Evolutionary conservation across 1,284 basidiomycete species (phyloP).

Genomic region (Chiua sp.): DNA sequence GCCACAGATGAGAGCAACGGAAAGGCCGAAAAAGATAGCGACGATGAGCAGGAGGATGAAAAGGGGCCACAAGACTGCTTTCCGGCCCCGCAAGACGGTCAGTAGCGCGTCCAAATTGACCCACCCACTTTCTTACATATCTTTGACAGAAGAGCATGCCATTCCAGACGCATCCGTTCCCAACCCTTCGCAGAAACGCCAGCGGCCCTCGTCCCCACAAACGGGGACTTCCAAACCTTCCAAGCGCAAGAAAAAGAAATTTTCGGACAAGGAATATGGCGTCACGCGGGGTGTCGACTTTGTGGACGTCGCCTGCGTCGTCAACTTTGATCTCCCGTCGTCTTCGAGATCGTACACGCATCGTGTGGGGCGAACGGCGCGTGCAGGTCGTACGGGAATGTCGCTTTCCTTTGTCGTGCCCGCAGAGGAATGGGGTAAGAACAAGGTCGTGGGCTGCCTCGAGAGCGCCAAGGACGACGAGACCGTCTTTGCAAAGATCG

Average conservation of each 20-base stretch:
- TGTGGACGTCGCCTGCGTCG: constrained; percentile 94
- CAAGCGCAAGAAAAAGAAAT: constrained; percentile 47
- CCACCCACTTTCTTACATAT: not conserved
- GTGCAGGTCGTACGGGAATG: constrained; percentile 94
- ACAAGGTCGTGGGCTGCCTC: constrained; percentile 70
- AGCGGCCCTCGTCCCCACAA: constrained; percentile 34
- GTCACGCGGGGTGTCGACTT: constrained; percentile 98
- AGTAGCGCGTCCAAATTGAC: constrained; percentile 3
- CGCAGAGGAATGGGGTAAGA: constrained; percentile 76
- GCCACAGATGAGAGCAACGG: constrained; percentile 90
- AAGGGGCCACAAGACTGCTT: constrained; percentile 1
- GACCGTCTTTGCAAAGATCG: constrained; percentile 73
- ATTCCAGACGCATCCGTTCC: not conserved
- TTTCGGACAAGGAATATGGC: constrained; percentile 82
- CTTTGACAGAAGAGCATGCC: constrained; percentile 12
- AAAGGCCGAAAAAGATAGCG: constrained; percentile 57
- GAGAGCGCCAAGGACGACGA: constrained; percentile 81
- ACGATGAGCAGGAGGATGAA: constrained; percentile 44
- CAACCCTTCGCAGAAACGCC: constrained; percentile 39
- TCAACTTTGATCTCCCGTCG: constrained; percentile 97
- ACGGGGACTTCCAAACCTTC: constrained; percentile 37
- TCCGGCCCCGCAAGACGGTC: constrained; percentile 15
- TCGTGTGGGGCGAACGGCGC: constrained; percentile 94
- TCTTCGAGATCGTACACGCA: constrained; percentile 94
- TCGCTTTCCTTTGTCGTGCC: constrained; percentile 92